Conservation (phyloP, 257 asterid species). For the Lavandula angustifolia region DNA sequence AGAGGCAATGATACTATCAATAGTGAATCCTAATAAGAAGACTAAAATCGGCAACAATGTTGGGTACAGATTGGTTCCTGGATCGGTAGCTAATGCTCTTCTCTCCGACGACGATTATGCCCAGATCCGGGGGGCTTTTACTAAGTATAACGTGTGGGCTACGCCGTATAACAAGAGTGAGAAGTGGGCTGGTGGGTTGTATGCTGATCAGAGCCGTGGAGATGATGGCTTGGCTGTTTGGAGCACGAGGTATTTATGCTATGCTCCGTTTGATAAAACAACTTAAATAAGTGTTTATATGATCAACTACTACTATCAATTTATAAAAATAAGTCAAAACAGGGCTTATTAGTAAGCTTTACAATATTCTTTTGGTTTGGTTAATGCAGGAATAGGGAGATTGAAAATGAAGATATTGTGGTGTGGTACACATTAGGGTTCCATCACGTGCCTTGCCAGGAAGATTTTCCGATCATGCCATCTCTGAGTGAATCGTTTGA, state of each 20-base stretch:
- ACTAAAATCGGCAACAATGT: conserved; percentile 53
- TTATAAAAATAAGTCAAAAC: too few species aligned
- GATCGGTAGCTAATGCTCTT: conserved; percentile 36
- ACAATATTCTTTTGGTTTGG: neutral
- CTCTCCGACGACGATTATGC: conserved; percentile 43
- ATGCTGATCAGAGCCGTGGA: conserved; percentile 55
- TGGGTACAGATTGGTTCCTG: conserved; percentile 50
- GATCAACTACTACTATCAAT: too few species aligned
- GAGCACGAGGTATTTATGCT: conserved; percentile 43
- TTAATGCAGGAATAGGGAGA: conserved; percentile 48
- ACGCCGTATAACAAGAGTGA: conserved; percentile 54
- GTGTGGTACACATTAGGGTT: conserved; percentile 64
- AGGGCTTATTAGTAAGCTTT: too few species aligned
- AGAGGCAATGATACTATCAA: conserved; percentile 29
- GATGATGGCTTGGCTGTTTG: conserved; percentile 48
- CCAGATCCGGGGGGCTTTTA: conserved; percentile 50
- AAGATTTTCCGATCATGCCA: conserved; percentile 68
- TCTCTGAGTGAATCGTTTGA: conserved; percentile 44
- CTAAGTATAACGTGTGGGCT: conserved; percentile 53
- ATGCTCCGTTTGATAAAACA: neutral
- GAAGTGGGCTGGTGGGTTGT: conserved; percentile 62
- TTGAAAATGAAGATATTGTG: conserved; percentile 58
- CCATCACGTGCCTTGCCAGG: conserved; percentile 66
- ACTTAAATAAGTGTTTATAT: too few species aligned
- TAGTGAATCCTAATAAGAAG: conserved; percentile 55